Evolutionary conservation across 2,329 filamentous ascomycete species (phyloP).

Genomic region (Fusarium xyrophilum): DNA sequence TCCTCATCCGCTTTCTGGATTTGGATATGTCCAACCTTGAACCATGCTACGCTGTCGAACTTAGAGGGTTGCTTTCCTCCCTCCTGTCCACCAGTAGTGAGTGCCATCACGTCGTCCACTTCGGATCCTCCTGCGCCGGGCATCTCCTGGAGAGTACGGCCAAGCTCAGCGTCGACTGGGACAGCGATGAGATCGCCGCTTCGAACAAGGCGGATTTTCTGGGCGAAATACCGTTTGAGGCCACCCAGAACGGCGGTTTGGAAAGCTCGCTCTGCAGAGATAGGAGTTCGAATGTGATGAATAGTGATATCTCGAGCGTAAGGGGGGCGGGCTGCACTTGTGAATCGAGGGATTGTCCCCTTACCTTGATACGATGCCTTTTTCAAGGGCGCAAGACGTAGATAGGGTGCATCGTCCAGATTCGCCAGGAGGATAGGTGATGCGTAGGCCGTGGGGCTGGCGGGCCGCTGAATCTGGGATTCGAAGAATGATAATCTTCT

Average conservation of each 20-base stretch:
- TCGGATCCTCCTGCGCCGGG: slow-evolving; percentile 64
- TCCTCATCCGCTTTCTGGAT: slow-evolving; percentile 60
- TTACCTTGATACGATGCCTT: slow-evolving; percentile 57
- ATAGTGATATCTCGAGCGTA: slow-evolving; percentile 80
- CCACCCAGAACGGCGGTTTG: slow-evolving; percentile 87
- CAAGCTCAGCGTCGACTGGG: slow-evolving; percentile 84
- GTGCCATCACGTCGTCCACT: slow-evolving; percentile 73
- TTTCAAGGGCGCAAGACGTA: slow-evolving; percentile 77
- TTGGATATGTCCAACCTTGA: slow-evolving; percentile 80
- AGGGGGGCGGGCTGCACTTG: slow-evolving; percentile 62
- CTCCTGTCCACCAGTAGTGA: slow-evolving; percentile 53
- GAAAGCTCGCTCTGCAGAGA: slow-evolving; percentile 83
- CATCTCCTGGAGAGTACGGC: slow-evolving; percentile 80
- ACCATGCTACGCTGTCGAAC: slow-evolving; percentile 81
- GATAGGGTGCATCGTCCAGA: slow-evolving; percentile 76
- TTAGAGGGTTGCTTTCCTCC: slow-evolving; percentile 40
- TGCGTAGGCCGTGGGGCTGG: slow-evolving; percentile 71
- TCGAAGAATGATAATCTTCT: slow-evolving; percentile 69
- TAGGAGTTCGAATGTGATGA: slow-evolving; percentile 85
- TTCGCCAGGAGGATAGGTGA: slow-evolving; percentile 90
- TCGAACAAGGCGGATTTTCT: slow-evolving; percentile 80
- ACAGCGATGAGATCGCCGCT: slow-evolving; percentile 89
- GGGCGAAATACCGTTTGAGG: slow-evolving; percentile 87
- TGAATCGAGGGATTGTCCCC: slow-evolving; percentile 62
- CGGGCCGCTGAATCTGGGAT: slow-evolving; percentile 68